phyloP scores from a whole-genome alignment of 495 filamentous ascomycete species.

The Cercophora scortea region DNA sequence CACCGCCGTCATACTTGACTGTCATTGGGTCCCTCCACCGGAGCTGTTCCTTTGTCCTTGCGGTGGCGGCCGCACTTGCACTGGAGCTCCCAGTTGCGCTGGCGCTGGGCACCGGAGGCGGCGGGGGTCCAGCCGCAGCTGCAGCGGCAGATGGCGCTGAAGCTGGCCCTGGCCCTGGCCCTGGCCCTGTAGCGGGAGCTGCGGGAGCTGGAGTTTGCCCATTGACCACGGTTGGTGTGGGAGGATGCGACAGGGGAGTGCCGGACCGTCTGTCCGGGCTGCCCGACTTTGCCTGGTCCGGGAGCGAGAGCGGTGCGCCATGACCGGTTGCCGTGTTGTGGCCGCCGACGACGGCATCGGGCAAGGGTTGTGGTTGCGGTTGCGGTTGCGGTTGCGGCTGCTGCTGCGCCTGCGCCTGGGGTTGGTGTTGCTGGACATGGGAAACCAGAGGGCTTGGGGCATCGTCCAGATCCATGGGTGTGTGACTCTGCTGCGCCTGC shows the following conservation, averaged over 20 bases:
- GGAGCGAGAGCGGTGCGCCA: no score
- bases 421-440: conserved; percentile 1
- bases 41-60: conserved; percentile 3
- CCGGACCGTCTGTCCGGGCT: conserved; percentile 3
- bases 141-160: no score
- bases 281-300: no score
- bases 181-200: background rate
- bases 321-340: no score
- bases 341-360: no score
- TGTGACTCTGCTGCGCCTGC: background rate
- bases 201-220: background rate
- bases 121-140: no score
- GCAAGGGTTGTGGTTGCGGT: background rate
- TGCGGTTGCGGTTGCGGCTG: background rate
- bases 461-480: background rate
- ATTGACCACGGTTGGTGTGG: conserved; percentile 4
- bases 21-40: conserved; percentile 16
- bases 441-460: conserved; percentile 7
- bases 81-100: no score
- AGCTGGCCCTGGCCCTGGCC: background rate
- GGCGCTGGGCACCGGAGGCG: no score
- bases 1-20: conserved; percentile 13
- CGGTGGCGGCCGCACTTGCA: background rate
- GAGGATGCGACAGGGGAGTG: conserved; percentile 6
- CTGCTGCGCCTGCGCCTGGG: background rate